Evolutionary conservation across 129 eudicot genomes (phyloP).

Genomic region (Flaveria robusta): DNA sequence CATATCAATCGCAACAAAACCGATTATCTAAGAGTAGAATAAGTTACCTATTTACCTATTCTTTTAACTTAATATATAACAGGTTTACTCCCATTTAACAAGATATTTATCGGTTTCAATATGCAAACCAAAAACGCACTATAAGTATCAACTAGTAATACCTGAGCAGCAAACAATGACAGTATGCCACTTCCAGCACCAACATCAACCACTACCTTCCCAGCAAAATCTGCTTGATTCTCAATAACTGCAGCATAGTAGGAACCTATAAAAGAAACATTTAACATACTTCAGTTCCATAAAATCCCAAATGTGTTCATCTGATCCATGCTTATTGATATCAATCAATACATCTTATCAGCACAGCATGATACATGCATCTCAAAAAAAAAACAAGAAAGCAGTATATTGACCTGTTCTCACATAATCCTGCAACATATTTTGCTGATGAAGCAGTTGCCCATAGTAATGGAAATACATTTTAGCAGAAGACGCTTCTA

Average conservation of each 20-base stretch:
- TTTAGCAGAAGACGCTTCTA: slow-evolving; percentile 93
- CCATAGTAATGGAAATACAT: slow-evolving; percentile 98
- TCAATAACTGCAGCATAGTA: slow-evolving; percentile 95
- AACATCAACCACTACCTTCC: slow-evolving; percentile 95
- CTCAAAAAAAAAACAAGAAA: slow-evolving; percentile 3
- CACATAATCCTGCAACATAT: slow-evolving; percentile 98
- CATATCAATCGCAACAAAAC: not conserved
- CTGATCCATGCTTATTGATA: not conserved
- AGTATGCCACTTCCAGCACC: slow-evolving; percentile 99
- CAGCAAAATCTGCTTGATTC: slow-evolving; percentile 81
- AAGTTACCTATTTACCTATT: not conserved
- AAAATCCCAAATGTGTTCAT: not conserved
- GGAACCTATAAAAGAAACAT: slow-evolving; percentile 56
- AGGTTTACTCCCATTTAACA: not conserved
- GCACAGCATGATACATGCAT: slow-evolving; percentile 19
- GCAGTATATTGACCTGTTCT: slow-evolving; percentile 74
- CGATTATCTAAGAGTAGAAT: not conserved
- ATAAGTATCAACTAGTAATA: slow-evolving; percentile 14
- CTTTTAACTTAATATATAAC: not conserved
- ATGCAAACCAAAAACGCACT: not conserved
- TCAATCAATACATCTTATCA: slow-evolving; percentile 3
- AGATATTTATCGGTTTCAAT: not conserved
- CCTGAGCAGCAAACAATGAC: slow-evolving; percentile 99
- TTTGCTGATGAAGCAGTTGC: slow-evolving; percentile 94
- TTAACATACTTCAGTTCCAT: slow-evolving; percentile 16